phyloP scores from a whole-genome alignment of 768 basidiomycete species.

The Crucibulum laeve region DNA sequence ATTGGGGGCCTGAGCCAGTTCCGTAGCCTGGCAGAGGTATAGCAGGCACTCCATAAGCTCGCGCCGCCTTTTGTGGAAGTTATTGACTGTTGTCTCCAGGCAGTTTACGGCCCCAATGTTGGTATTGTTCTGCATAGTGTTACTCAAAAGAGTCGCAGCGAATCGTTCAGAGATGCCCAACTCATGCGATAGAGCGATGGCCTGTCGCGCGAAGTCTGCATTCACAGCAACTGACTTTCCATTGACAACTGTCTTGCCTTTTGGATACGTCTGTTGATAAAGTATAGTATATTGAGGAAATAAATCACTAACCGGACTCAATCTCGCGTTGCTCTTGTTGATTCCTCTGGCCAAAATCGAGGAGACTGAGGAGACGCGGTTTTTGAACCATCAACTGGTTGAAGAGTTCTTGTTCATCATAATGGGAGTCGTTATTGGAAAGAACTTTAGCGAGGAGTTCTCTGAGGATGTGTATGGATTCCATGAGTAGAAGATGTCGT shows the following conservation, averaged over 20 bases:
- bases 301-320: constrained; percentile 44
- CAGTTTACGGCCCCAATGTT: constrained; percentile 54
- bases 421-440: constrained; percentile 34
- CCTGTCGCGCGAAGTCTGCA: constrained; percentile 74
- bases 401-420: constrained; percentile 71
- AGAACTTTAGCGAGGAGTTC: constrained; percentile 47
- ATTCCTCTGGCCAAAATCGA: constrained; percentile 61
- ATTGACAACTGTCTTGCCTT: constrained; percentile 65
- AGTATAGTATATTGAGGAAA: neutral
- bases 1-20: constrained; percentile 38
- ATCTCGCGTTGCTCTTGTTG: constrained; percentile 67
- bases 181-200: constrained; percentile 73
- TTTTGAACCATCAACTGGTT: constrained; percentile 69
- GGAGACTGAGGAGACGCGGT: constrained; percentile 55
- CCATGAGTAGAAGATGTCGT: too few relatives aligned
- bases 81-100: constrained; percentile 62
- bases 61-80: constrained; percentile 67
- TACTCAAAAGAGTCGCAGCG: constrained; percentile 63
- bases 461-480: constrained; percentile 54
- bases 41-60: constrained; percentile 68
- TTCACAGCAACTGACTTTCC: constrained; percentile 72
- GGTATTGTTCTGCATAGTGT: constrained; percentile 59
- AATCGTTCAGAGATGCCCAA: constrained; percentile 82
- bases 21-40: constrained; percentile 63
- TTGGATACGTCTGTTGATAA: constrained; percentile 2